These are phyloP conservation scores for Backusella morwellensis DNA, from an alignment of 192 early-diverging fungal species.

Conservation along the genomic window DNA sequence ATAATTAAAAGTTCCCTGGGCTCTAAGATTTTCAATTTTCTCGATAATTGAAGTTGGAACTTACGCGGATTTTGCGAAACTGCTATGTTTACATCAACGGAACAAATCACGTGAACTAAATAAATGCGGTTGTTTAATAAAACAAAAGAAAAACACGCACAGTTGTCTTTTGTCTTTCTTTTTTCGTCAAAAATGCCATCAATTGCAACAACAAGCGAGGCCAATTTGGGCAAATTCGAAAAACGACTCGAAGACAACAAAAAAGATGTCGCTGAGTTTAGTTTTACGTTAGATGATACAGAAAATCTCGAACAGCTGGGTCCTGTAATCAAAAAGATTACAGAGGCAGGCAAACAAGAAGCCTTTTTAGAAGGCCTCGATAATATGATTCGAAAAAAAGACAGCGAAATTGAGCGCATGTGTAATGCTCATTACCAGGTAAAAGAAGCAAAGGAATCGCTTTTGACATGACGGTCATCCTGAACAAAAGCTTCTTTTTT, in stretches of 20 bases:
- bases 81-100: no score
- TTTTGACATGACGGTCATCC: neutral
- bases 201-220: neutral
- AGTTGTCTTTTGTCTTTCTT: neutral
- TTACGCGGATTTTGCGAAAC: no score
- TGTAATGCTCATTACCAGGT: constrained; percentile 96
- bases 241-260: neutral
- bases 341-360: constrained; percentile 81
- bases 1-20: no score
- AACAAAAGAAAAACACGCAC: neutral
- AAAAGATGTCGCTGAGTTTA: neutral
- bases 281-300: constrained; percentile 39
- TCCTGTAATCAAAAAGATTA: constrained; percentile 86
- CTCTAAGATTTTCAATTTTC: no score
- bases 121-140: neutral
- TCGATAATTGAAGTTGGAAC: no score
- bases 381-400: constrained; percentile 81
- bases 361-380: constrained; percentile 86
- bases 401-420: constrained; percentile 96
- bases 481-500: neutral
- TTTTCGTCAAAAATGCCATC: neutral
- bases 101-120: neutral
- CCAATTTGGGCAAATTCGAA: neutral
- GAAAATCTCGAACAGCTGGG: constrained; percentile 82
- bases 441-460: neutral